phyloP scores from a whole-genome alignment of 2,329 filamentous ascomycete species.

The Penicillium thymicola region DNA sequence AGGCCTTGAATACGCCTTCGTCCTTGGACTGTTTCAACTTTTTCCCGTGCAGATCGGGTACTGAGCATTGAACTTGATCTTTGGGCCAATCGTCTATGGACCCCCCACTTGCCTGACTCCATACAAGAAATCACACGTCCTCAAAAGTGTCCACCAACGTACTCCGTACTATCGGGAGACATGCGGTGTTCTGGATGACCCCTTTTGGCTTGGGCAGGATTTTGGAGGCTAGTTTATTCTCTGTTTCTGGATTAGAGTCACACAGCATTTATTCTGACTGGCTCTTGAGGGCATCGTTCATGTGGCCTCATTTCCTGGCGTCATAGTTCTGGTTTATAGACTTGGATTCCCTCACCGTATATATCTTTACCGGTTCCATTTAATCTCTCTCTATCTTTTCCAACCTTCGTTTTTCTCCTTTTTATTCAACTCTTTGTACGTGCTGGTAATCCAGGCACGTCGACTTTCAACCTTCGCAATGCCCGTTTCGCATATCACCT shows the following conservation, averaged over 20 bases:
- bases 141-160: slow-evolving; percentile 2
- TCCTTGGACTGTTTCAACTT: slow-evolving; percentile 16
- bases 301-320: slow-evolving; percentile 11
- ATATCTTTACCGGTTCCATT: slow-evolving; percentile 15
- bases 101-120: slow-evolving; percentile 4
- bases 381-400: slow-evolving; percentile 1
- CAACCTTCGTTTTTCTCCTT: slow-evolving; percentile 2
- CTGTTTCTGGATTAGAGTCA: slow-evolving; percentile 11
- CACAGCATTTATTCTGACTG: slow-evolving; percentile 5
- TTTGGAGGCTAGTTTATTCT: slow-evolving; percentile 1
- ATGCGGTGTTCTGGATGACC: slow-evolving; percentile 4
- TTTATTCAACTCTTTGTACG: neutral
- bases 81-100: slow-evolving; percentile 4
- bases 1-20: neutral
- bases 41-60: slow-evolving; percentile 19
- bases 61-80: slow-evolving; percentile 1
- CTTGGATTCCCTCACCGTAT: slow-evolving; percentile 19
- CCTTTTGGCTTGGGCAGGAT: slow-evolving; percentile 19
- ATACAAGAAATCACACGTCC: slow-evolving; percentile 7
- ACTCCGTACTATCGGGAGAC: slow-evolving; percentile 1
- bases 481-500: slow-evolving; percentile 61
- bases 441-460: slow-evolving; percentile 1
- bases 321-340: slow-evolving; percentile 22
- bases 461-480: slow-evolving; percentile 36
- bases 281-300: slow-evolving; percentile 10